Percentiles rank a stretch among this genome's conserved stretches.
Evolutionary conservation across 73 alveolate species (phyloP).

Genomic region (Paramecium sexaurelia): DNA sequence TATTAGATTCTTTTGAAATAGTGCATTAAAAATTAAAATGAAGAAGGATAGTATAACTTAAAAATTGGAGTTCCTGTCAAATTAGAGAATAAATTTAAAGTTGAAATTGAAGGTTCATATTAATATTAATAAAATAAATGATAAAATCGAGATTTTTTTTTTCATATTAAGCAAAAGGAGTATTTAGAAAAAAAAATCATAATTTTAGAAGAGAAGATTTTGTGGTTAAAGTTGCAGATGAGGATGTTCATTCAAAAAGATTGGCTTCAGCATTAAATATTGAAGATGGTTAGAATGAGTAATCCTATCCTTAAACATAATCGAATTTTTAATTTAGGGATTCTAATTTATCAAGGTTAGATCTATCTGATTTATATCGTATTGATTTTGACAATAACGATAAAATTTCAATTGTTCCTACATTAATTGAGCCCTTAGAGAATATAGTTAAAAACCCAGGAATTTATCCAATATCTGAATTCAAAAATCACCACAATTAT

Average conservation of each 20-base stretch:
- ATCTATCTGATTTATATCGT: constrained; percentile 33
- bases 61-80: not conserved
- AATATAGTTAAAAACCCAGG: constrained; percentile 65
- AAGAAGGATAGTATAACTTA: not conserved
- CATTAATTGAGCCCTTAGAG: constrained; percentile 56
- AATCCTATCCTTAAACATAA: not conserved
- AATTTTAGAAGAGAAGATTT: not conserved
- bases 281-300: not conserved
- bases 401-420: constrained; percentile 52
- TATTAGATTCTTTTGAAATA: not conserved
- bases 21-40: not conserved
- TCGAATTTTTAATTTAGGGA: not conserved
- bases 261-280: constrained; percentile 36
- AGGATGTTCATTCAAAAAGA: constrained; percentile 64
- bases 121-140: not conserved
- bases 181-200: not conserved
- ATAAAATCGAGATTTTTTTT: not conserved
- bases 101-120: not conserved
- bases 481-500: constrained; percentile 61
- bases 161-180: not conserved
- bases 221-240: constrained; percentile 27
- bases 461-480: constrained; percentile 56
- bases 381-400: constrained; percentile 59
- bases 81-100: not conserved
- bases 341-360: not conserved